These are phyloP conservation scores for Climacium dendroides DNA, from an alignment of 225 moss, liverwort and hornwort genomes.

Conservation along the genomic window DNA sequence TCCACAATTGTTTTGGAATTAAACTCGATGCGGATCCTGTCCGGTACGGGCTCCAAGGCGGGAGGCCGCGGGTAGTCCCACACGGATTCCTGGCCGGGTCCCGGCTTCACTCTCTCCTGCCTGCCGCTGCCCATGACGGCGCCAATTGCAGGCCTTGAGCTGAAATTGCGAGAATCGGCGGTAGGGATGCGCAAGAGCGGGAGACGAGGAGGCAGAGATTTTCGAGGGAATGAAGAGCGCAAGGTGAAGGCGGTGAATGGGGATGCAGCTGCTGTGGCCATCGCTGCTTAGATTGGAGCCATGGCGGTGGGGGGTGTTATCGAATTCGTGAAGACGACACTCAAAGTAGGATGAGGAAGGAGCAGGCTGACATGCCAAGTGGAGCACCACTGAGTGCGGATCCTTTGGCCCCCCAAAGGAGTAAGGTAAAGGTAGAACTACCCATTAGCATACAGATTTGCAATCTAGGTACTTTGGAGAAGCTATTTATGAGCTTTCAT, in stretches of 20 bases:
- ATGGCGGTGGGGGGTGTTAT: not conserved
- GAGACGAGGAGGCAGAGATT: not conserved
- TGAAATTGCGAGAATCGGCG: not conserved
- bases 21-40: conserved; percentile 53
- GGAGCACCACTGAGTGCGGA: not conserved
- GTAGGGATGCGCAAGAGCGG: not conserved
- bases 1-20: conserved; percentile 56
- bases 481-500: too few relatives aligned
- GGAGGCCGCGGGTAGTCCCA: conserved; percentile 93
- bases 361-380: not conserved
- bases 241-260: not conserved
- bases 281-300: not conserved
- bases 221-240: not conserved
- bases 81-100: conserved; percentile 75
- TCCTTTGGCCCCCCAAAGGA: too few relatives aligned
- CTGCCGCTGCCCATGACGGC: conserved; percentile 15
- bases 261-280: not conserved
- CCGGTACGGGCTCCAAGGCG: conserved; percentile 44
- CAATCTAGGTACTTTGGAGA: too few relatives aligned
- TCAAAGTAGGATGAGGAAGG: not conserved
- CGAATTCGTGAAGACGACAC: not conserved
- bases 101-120: conserved; percentile 36
- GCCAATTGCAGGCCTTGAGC: not conserved
- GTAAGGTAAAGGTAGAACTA: too few relatives aligned
- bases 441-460: too few relatives aligned